phyloP scores from a whole-genome alignment of 768 basidiomycete genomes.

The Artomyces pyxidatus region DNA sequence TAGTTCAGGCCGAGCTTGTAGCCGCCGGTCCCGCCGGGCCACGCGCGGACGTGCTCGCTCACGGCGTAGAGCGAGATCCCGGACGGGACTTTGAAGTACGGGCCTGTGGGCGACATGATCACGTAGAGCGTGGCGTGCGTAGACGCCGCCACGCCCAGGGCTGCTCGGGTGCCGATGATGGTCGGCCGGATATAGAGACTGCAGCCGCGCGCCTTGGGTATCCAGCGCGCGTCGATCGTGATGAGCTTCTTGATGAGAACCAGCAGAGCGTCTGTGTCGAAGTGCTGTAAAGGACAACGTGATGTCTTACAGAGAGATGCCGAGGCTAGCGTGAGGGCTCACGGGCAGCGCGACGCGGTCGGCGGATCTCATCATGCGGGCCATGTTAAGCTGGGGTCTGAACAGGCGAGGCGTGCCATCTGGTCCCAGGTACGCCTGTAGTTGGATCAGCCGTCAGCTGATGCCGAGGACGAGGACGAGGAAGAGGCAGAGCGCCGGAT shows the following conservation, averaged over 20 bases:
- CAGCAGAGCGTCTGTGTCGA: slow-evolving; percentile 39
- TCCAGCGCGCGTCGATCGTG: slow-evolving; percentile 71
- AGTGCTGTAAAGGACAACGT: slow-evolving; percentile 22
- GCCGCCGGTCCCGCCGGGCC: slow-evolving; percentile 43
- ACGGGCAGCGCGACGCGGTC: slow-evolving; percentile 69
- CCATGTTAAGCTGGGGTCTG: slow-evolving; percentile 81
- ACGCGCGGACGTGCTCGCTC: slow-evolving; percentile 37
- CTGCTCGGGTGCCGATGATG: slow-evolving; percentile 41
- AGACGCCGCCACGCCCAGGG: slow-evolving; percentile 66
- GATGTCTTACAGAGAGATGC: neutral
- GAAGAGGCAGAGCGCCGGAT: no score
- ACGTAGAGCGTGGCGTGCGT: slow-evolving; percentile 81
- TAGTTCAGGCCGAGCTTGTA: slow-evolving; percentile 39
- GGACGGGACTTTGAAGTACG: slow-evolving; percentile 31
- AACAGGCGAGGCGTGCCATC: slow-evolving; percentile 72
- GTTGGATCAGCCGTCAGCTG: neutral
- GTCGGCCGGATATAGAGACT: slow-evolving; percentile 86
- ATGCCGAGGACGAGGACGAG: neutral
- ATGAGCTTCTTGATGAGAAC: slow-evolving; percentile 61
- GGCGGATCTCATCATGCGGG: slow-evolving; percentile 61
- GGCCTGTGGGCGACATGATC: slow-evolving; percentile 59
- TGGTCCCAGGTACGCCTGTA: slow-evolving; percentile 60
- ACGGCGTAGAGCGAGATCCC: slow-evolving; percentile 35
- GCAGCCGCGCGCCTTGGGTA: slow-evolving; percentile 63
- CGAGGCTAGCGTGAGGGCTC: slow-evolving; percentile 17